These are phyloP conservation scores for Bertia moriformis DNA, from an alignment of 2,329 filamentous ascomycete species.

Conservation along the genomic window DNA sequence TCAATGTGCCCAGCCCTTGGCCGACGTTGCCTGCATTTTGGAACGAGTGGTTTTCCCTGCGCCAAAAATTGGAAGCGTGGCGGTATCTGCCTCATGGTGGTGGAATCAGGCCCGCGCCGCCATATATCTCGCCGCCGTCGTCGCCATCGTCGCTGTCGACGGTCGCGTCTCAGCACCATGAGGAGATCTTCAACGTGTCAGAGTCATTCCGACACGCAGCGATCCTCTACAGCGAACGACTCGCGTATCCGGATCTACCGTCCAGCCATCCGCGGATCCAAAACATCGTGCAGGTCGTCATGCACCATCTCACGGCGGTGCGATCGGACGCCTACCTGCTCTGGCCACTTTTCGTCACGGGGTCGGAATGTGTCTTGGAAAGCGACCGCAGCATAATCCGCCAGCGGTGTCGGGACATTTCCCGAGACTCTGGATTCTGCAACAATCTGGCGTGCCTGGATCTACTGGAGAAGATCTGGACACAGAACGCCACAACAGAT, in stretches of 20 bases:
- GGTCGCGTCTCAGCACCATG: not conserved
- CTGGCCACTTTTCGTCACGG: slow-evolving; percentile 53
- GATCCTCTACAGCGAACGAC: slow-evolving; percentile 47
- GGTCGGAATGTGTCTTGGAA: slow-evolving; percentile 45
- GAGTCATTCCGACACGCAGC: slow-evolving; percentile 50
- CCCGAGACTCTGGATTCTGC: slow-evolving; percentile 49
- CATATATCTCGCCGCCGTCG: not conserved
- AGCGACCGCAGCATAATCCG: slow-evolving; percentile 40
- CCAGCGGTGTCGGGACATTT: slow-evolving; percentile 43
- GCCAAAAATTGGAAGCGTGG: not conserved
- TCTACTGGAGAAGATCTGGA: slow-evolving; percentile 48
- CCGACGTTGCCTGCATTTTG: not conserved
- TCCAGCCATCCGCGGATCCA: slow-evolving; percentile 42
- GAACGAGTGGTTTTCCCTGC: not conserved
- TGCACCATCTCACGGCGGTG: slow-evolving; percentile 37
- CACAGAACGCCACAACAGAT: no score
- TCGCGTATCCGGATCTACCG: slow-evolving; percentile 39
- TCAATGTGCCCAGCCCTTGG: not conserved
- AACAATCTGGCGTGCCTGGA: slow-evolving; percentile 51
- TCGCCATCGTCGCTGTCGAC: not conserved
- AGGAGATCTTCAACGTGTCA: slow-evolving; percentile 25
- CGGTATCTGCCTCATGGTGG: not conserved
- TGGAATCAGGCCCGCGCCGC: no score
- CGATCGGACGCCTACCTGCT: slow-evolving; percentile 47
- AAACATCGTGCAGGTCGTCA: slow-evolving; percentile 36